Conservation (phyloP, 179 eudicot species). For the Beta macrorhiza region DNA sequence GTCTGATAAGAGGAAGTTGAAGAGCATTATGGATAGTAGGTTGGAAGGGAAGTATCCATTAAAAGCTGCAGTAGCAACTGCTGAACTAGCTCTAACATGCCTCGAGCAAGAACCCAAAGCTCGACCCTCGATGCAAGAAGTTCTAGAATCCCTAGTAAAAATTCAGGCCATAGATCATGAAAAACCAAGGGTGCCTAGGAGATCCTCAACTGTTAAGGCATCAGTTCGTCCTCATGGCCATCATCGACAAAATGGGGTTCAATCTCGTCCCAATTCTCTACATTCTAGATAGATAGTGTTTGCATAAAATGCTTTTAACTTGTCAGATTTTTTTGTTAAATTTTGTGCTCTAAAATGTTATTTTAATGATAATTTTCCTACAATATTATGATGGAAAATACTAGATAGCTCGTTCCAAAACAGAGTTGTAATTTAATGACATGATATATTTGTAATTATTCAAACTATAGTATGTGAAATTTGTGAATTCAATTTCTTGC, state of each 20-base stretch:
- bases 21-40: slow-evolving; percentile 60
- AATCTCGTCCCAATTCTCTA: slow-evolving; percentile 23
- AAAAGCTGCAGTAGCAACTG: slow-evolving; percentile 55
- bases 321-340: neutral
- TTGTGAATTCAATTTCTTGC: neutral
- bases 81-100: slow-evolving; percentile 63
- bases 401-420: neutral
- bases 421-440: neutral
- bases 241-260: slow-evolving; percentile 24
- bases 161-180: slow-evolving; percentile 43
- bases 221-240: slow-evolving; percentile 27
- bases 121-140: slow-evolving; percentile 81
- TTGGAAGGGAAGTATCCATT: slow-evolving; percentile 69
- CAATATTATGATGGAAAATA: slow-evolving; percentile 4
- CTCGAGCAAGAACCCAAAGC: slow-evolving; percentile 57
- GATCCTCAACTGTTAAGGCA: slow-evolving; percentile 22
- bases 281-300: slow-evolving; percentile 23
- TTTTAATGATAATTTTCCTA: neutral
- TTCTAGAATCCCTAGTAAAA: slow-evolving; percentile 51
- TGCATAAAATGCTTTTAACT: slow-evolving; percentile 3
- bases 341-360: neutral
- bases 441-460: slow-evolving; percentile 6
- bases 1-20: slow-evolving; percentile 61
- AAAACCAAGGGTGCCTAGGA: slow-evolving; percentile 40
- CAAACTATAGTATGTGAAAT: neutral